These are phyloP conservation scores for Myxozyma nipponensis DNA, from an alignment of 805 yeast genomes.

Conservation along the genomic window DNA sequence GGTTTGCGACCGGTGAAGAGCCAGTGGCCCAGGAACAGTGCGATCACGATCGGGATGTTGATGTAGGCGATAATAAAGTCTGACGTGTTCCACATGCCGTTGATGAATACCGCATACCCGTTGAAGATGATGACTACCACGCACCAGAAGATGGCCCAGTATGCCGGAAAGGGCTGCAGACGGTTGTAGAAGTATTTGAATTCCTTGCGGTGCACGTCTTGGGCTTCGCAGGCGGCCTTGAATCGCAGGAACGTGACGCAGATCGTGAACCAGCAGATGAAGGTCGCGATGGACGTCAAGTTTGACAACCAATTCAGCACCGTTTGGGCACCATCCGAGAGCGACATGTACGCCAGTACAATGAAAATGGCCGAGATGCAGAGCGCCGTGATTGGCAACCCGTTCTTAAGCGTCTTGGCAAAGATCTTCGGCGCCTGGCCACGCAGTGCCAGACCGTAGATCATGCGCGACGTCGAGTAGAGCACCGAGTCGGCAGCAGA, in stretches of 20 bases:
- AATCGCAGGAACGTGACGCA: conserved; percentile 59
- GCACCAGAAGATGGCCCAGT: conserved; percentile 46
- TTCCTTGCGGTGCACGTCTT: conserved; percentile 46
- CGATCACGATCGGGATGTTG: conserved; percentile 59
- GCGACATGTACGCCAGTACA: conserved; percentile 38
- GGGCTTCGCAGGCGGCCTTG: conserved; percentile 54
- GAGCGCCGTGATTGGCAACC: conserved; percentile 66
- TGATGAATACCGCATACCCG: conserved; percentile 69
- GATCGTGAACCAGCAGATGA: conserved; percentile 57
- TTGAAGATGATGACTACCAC: conserved; percentile 53
- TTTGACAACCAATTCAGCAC: conserved; percentile 73
- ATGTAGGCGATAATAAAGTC: conserved; percentile 66
- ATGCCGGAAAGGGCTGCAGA: conserved; percentile 58
- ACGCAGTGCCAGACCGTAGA: conserved; percentile 65
- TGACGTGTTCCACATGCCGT: conserved; percentile 59
- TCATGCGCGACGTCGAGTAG: conserved; percentile 40
- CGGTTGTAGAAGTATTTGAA: conserved; percentile 50
- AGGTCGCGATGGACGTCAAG: conserved; percentile 65
- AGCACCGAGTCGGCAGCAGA: conserved; percentile 51
- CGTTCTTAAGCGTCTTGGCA: conserved; percentile 56
- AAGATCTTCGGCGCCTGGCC: conserved; percentile 73
- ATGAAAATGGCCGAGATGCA: conserved; percentile 51
- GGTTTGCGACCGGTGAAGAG: conserved; percentile 7
- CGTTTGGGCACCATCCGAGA: conserved; percentile 53
- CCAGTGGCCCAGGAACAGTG: conserved; percentile 17